Evolutionary conservation across 2,329 filamentous ascomycete species (phyloP), one percentile per base, ranked within the genome.

Genomic region (Talaromyces sp.): DNA sequence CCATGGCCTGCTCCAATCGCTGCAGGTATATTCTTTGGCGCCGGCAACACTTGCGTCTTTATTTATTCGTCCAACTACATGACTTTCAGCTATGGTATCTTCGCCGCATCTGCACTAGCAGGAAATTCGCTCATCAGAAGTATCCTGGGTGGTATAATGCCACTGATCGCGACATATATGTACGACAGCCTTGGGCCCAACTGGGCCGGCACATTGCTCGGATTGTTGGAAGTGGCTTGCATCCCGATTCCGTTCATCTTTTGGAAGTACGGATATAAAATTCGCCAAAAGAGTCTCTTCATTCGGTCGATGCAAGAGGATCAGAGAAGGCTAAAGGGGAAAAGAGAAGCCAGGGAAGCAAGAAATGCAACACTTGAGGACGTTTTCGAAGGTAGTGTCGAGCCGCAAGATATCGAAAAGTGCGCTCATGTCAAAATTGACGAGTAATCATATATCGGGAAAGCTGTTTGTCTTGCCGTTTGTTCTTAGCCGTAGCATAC

Each of bases 41-140:
- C 85, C 0, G 92, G 92, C 0, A 95, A 94, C 71, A 88, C 86
- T 9, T 83, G 88, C 2, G 87, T 91, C 43, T 96, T 96, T 79
- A 93, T 96, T 72, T 95, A 96, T 72, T 86, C 89, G 0, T 86
- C 85, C 6, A 95, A 92, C 71, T 96, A 96, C 74, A 80, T 96
- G 3, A 90, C 91, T 0, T 85, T 89, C 57, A 87, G 88, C 7
- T 96, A 96, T 70, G 89, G 89, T 3, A 90, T 95, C 70, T 96
- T 93, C 73, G 88, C 92, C 1, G 92, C 92, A 0, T 91, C 87
- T 2, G 92, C 92, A 0, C 81, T 96, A 39, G 91, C 92, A 0
- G 90, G 91, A 0, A 96, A 95, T 70, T 86, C 90, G 0, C 89
- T 96, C 2, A 82, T 92, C 16, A 82, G 92, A 39, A 89, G 86